Conservation (phyloP, 2,329 filamentous ascomycete species). For the Graphiopsis chlorocephala region DNA sequence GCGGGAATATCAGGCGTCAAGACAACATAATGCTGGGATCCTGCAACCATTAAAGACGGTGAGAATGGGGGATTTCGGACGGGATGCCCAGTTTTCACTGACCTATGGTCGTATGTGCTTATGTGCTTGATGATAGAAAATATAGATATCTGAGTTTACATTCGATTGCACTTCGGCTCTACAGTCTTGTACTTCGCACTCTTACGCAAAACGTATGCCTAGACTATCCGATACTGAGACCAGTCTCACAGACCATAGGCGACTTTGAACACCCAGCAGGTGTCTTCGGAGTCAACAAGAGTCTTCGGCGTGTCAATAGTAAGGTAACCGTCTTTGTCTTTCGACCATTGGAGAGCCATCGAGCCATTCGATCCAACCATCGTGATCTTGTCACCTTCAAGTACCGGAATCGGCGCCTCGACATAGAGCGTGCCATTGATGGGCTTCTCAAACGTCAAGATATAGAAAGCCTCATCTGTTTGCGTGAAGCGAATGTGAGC, state of each 20-base stretch:
- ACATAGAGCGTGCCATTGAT: conserved; percentile 43
- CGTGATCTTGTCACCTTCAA: conserved; percentile 48
- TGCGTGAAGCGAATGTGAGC: conserved; percentile 51
- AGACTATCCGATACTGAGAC: neutral
- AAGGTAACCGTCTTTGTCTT: neutral
- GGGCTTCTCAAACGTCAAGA: conserved; percentile 44
- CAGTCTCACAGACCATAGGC: neutral
- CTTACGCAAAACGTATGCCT: too few species aligned
- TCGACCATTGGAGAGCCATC: neutral
- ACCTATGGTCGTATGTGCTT: too few species aligned
- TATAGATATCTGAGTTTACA: too few species aligned
- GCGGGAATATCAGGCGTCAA: too few species aligned
- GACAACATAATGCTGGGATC: too few species aligned
- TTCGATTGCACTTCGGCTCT: too few species aligned
- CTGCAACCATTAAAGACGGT: neutral
- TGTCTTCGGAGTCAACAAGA: neutral
- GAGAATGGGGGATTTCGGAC: neutral
- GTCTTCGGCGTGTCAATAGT: neutral
- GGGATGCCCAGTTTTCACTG: neutral
- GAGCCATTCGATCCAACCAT: conserved; percentile 36
- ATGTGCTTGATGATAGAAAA: too few species aligned
- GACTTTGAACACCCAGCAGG: neutral
- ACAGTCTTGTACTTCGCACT: too few species aligned
- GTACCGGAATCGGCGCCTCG: conserved; percentile 46
- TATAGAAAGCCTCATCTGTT: conserved; percentile 53